Conservation (phyloP, 768 basidiomycete genomes). For the Solioccasus polychromus region DNA sequence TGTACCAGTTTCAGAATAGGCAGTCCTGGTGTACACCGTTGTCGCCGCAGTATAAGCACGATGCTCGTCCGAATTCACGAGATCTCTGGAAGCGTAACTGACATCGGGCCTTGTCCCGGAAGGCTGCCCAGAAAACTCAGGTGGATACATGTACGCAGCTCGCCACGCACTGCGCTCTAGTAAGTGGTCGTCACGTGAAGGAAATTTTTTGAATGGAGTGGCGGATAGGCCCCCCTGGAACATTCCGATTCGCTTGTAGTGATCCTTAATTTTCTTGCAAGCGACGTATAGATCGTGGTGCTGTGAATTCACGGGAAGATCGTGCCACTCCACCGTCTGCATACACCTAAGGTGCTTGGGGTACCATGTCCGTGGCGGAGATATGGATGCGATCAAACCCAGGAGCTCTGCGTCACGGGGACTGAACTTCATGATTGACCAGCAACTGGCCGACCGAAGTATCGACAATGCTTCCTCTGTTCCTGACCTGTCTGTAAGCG, state of each 20-base stretch:
- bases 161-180: slow-evolving; percentile 18
- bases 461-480: slow-evolving; percentile 42
- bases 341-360: slow-evolving; percentile 36
- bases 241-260: slow-evolving; percentile 15
- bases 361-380: slow-evolving; percentile 37
- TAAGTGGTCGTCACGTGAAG: slow-evolving; percentile 5
- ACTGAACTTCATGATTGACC: slow-evolving; percentile 39
- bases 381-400: slow-evolving; percentile 31
- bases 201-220: slow-evolving; percentile 3
- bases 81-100: slow-evolving; percentile 12
- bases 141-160: slow-evolving; percentile 11
- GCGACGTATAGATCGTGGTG: slow-evolving; percentile 27
- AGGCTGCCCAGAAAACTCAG: slow-evolving; percentile 4
- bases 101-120: slow-evolving; percentile 1
- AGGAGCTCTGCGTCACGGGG: slow-evolving; percentile 32
- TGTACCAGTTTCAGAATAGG: not conserved
- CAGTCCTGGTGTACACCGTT: not conserved
- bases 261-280: slow-evolving; percentile 29
- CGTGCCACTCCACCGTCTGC: slow-evolving; percentile 37
- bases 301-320: slow-evolving; percentile 26
- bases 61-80: slow-evolving; percentile 4
- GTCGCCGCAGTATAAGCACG: not conserved
- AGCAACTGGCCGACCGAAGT: slow-evolving; percentile 35
- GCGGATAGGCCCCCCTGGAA: slow-evolving; percentile 3
- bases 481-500: slow-evolving; percentile 42